These are phyloP conservation scores for Leishmania tarentolae DNA, from an alignment of 208 protist species.

Conservation along the genomic window DNA sequence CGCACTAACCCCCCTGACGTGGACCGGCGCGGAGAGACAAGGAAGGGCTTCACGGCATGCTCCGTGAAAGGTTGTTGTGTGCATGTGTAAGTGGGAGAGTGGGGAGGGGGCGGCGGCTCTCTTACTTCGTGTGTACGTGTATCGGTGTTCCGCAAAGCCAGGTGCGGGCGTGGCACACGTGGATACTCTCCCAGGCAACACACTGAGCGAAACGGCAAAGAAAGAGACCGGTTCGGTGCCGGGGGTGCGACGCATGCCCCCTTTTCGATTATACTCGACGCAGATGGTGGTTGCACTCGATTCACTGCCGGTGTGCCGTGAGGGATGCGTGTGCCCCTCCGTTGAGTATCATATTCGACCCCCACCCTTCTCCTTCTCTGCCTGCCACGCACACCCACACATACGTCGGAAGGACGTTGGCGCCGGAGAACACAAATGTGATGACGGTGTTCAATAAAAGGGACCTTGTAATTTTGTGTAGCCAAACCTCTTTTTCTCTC, in stretches of 20 bases:
- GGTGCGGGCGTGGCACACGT: not conserved
- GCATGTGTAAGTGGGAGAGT: constrained; percentile 1
- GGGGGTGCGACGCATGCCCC: not conserved
- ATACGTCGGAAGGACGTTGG: not conserved
- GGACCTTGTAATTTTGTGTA: not conserved
- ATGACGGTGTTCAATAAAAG: not conserved
- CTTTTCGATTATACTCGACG: too few relatives aligned
- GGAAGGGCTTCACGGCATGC: not conserved
- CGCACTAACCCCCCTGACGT: not conserved
- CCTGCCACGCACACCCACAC: not conserved
- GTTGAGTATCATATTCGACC: not conserved
- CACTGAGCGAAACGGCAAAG: not conserved
- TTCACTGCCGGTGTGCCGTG: not conserved
- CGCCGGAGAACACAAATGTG: not conserved
- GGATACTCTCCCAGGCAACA: too few relatives aligned
- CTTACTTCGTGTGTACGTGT: not conserved
- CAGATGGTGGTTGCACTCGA: not conserved
- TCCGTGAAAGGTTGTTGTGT: constrained; percentile 3
- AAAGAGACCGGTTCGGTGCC: too few relatives aligned
- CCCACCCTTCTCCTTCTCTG: not conserved
- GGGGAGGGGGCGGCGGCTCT: too few relatives aligned
- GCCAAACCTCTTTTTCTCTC: not conserved
- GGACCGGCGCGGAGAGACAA: not conserved
- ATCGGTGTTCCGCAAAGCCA: not conserved
- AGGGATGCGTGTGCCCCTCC: not conserved